Base-by-base conservation (phyloP, 768 basidiomycete genomes). In the Cubamyces sp. region DNA sequence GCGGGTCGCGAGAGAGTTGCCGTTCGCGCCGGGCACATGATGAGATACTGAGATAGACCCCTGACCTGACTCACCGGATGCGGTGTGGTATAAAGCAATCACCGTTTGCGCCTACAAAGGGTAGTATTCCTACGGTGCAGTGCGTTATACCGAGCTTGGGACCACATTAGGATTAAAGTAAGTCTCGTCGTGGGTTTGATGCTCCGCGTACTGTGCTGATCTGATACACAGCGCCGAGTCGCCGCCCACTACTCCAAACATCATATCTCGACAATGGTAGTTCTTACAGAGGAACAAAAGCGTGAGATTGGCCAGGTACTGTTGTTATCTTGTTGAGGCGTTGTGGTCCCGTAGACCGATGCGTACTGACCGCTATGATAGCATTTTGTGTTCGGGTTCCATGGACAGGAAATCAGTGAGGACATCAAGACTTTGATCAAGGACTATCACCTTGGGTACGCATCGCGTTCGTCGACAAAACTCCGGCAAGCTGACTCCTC, bases 301-400 rank as follows among this genome's bases (percentile, higher is more conserved):
- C 67, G 70, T n/a, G 71, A 74, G 61, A 70, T 74, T 14, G 71
- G 73, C 18, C 73, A 74, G 68, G 71, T 68, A 48, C 46, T 6
- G 9, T 45, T 39, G 28, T 50, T 37, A 37, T 39, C 21, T 30
- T 19, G 40, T 43, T 19, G 1, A 15, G 34, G 54, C 34, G 18
- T 12, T 19, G 25, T 47, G 28, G 21, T 43, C 16, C 12, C 30
- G 21, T 18, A 34, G 12, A 4, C 8, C 18, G 40, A 23, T 2
- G 47, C 49, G 14, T 11, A 37, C 26, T 26, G 23, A 11, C 34
- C 34, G 34, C 34, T 11, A 34, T 34, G 34, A 34, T 46, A 89
- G 87, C 88, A 89, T 69, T 88, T 91, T 66, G 84, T 91, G 15
- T 77, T 87, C 63, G 88, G 89, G 18, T 90, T 89, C 70, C 84